Evolutionary conservation across 2,329 filamentous ascomycete genomes (phyloP), one percentile per base, ranked within the genome.

Genomic region (Ophiognomonia clavigignenti-juglandacearum): DNA sequence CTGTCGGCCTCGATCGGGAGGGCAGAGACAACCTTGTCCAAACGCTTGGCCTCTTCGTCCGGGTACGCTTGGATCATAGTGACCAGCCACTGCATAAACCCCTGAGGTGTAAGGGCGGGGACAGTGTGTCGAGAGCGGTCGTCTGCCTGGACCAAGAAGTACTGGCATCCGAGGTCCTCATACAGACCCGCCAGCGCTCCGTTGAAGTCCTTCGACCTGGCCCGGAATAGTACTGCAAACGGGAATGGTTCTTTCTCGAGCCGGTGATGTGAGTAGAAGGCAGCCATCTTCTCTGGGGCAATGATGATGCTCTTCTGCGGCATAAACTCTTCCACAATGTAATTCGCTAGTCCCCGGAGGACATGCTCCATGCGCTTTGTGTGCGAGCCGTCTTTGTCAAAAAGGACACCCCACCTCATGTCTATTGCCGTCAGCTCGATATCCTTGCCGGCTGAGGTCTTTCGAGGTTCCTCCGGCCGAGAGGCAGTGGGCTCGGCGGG

Each of bases 401-500:
- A 95, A 3, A 95, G 64, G 9, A 72, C 73, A 6, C 87, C 85
- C 89, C 89, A 95, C 59, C 83, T 83, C 59, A 77, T 79, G 61
- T 91, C 86, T 23, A 86, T 64, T 2, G 78, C 77, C 1, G 77
- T 82, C 51, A 74, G 61, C 50, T 81, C 78, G 26, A 66, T 57
- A 11, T 41, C 34, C 4, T 37, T 36, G 11, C 34, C 23, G 13
- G 37, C 20, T 2, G 47, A 34, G 16, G 36, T n/a, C 38, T 38
- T 41, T 14, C 22, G 34, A 4, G 26, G 22, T 5, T 49, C 49
- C 18, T 48, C 42, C 22, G 22, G 20, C 29, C 45, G 31, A 13
- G 37, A 39, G 6, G 37, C 27, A 5, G 22, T 37, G 19, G 45
- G 45, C 16, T 22, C 38, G 26, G 40, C 42, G 16, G 49, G 42